Evolutionary conservation across 441 rosid species (phyloP).

Genomic region (Erodium texanum): DNA sequence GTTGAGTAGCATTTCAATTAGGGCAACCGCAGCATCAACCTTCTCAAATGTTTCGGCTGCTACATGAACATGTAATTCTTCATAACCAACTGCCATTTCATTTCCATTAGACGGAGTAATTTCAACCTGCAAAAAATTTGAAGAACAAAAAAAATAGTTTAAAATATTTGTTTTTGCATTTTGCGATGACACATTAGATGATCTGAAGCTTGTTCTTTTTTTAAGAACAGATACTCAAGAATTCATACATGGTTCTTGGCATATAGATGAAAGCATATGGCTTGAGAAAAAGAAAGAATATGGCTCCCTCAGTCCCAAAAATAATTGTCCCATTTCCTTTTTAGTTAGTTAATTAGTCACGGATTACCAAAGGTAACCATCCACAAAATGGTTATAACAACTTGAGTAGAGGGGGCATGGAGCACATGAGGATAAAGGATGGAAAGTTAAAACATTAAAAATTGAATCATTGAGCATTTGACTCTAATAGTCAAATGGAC

Average conservation of each 20-base stretch:
- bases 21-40: constrained; percentile 75
- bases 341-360: neutral
- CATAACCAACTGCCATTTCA: constrained; percentile 34
- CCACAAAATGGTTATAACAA: neutral
- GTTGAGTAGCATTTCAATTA: constrained; percentile 65
- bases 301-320: neutral
- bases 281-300: constrained; percentile 4
- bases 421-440: neutral
- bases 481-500: neutral
- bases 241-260: neutral
- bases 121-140: constrained; percentile 44
- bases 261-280: too few relatives aligned
- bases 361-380: neutral
- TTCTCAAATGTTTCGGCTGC: constrained; percentile 78
- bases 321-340: neutral
- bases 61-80: constrained; percentile 59
- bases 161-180: neutral
- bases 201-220: neutral
- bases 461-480: neutral
- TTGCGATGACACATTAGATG: neutral
- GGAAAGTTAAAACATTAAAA: neutral
- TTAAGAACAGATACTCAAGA: neutral
- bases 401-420: neutral
- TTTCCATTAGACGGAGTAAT: constrained; percentile 50
- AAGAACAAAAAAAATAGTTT: constrained; percentile 1